A percentile compares a stretch with the other conserved stretches of the same genome.
Conservation (phyloP, 306 rosid genomes). For the Quercus berberidifolia region DNA sequence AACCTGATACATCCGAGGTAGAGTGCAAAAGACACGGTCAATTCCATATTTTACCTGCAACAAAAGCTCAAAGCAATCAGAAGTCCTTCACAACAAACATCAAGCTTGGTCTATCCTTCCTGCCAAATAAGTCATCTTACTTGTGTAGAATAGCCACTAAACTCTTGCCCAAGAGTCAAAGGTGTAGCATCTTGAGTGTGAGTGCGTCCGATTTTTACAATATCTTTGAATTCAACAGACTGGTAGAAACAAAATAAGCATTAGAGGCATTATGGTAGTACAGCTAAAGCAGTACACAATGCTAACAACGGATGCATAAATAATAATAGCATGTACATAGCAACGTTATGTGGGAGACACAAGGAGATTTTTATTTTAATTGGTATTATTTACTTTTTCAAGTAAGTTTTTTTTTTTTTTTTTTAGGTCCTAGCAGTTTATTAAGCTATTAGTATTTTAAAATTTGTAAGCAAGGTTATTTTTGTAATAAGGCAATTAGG, state of each 20-base stretch:
- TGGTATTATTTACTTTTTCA: too few relatives aligned
- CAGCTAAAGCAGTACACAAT: neutral
- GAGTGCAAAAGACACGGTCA: slow-evolving; percentile 69
- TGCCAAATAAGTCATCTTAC: slow-evolving; percentile 40
- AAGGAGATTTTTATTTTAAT: too few relatives aligned
- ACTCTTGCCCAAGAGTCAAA: slow-evolving; percentile 97
- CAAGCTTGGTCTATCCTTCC: slow-evolving; percentile 5
- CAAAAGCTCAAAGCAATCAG: slow-evolving; percentile 31
- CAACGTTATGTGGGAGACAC: too few relatives aligned
- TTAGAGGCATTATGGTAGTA: neutral
- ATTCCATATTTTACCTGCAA: slow-evolving; percentile 86
- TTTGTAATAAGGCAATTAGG: too few relatives aligned
- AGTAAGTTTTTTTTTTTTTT: too few relatives aligned
- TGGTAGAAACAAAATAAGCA: slow-evolving; percentile 27
- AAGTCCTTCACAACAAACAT: slow-evolving; percentile 11
- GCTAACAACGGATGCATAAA: neutral
- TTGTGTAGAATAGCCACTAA: slow-evolving; percentile 97
- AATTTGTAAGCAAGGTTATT: too few relatives aligned
- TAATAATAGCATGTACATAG: slow-evolving; percentile 8
- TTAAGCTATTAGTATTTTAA: too few relatives aligned
- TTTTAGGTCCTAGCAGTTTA: too few relatives aligned
- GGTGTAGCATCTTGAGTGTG: slow-evolving; percentile 99
- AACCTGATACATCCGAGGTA: slow-evolving; percentile 94
- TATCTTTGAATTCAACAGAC: slow-evolving; percentile 91
- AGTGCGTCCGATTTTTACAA: slow-evolving; percentile 96